Evolutionary conservation across 306 rosid species (phyloP).

Genomic region (Comarum palustre): DNA sequence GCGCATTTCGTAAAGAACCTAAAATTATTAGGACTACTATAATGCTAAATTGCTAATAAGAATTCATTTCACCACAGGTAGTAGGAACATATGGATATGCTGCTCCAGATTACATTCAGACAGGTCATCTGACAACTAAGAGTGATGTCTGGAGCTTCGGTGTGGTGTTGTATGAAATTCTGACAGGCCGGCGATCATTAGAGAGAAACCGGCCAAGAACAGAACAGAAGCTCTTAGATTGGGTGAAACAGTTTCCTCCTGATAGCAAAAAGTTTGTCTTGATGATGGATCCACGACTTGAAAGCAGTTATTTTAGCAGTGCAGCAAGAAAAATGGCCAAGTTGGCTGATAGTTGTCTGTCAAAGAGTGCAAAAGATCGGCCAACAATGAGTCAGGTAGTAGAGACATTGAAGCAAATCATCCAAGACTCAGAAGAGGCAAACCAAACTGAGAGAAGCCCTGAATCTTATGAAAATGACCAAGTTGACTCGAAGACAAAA

Average conservation of each 20-base stretch:
- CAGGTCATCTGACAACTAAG: constrained; percentile 83
- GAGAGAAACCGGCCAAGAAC: constrained; percentile 65
- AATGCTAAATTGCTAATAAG: constrained; percentile 13
- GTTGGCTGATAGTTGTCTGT: constrained; percentile 62
- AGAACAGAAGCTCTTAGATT: constrained; percentile 74
- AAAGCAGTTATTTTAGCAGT: constrained; percentile 40
- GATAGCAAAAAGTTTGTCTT: constrained; percentile 47
- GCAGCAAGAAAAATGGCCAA: constrained; percentile 48
- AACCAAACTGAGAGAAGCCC: constrained; percentile 26
- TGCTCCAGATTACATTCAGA: constrained; percentile 82
- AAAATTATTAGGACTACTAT: neutral
- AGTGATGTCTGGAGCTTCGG: constrained; percentile 93
- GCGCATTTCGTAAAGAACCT: neutral
- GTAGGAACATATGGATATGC: constrained; percentile 87
- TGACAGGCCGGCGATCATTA: constrained; percentile 68
- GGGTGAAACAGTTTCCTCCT: constrained; percentile 68
- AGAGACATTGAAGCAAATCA: constrained; percentile 58
- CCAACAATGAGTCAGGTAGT: constrained; percentile 67
- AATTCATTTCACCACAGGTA: constrained; percentile 40
- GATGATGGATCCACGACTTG: constrained; percentile 68
- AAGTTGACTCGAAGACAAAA: constrained; percentile 29
- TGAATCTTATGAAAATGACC: constrained; percentile 30
- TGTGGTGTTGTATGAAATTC: constrained; percentile 71
- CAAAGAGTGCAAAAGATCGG: constrained; percentile 64
- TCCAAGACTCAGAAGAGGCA: constrained; percentile 37